These are phyloP conservation scores for Pichia phayaonensis DNA, from an alignment of 805 yeast genomes.

Conservation along the genomic window DNA sequence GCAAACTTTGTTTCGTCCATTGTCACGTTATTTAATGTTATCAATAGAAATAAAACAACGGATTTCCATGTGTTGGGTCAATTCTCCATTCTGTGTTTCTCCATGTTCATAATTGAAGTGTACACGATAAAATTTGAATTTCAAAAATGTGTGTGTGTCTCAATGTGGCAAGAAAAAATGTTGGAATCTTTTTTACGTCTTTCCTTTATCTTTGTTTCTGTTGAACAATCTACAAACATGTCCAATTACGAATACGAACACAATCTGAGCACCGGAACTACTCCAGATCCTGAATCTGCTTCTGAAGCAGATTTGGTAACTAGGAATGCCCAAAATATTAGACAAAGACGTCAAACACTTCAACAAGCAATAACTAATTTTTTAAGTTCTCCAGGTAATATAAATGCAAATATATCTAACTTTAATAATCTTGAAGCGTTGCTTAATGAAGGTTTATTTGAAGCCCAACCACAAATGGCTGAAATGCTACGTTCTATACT, in stretches of 20 bases:
- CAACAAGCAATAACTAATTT: constrained; percentile 12
- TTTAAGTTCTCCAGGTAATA: constrained; percentile 3
- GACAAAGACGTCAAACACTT: constrained; percentile 7
- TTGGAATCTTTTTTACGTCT: no score
- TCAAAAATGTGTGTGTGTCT: no score
- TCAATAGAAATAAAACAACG: no score
- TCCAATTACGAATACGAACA: constrained; percentile 19
- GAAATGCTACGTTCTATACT: constrained; percentile 9
- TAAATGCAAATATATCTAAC: background rate
- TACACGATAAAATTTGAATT: no score
- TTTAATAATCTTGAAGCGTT: background rate
- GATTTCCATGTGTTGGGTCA: no score
- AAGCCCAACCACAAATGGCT: constrained; percentile 4
- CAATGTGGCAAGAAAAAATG: no score
- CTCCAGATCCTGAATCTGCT: background rate
- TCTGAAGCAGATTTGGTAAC: no score
- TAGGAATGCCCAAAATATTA: background rate
- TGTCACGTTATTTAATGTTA: background rate
- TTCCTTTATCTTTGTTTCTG: no score
- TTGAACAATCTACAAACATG: no score
- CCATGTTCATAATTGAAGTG: no score
- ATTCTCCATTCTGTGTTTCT: no score
- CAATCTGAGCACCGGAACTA: constrained; percentile 2
- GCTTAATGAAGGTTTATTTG: no score
- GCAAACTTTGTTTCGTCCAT: constrained; percentile 23